A percentile compares a stretch with the other conserved stretches of the same genome.
Conservation (phyloP, 176 grass and related monocot species). For the Eleusine coracana region DNA sequence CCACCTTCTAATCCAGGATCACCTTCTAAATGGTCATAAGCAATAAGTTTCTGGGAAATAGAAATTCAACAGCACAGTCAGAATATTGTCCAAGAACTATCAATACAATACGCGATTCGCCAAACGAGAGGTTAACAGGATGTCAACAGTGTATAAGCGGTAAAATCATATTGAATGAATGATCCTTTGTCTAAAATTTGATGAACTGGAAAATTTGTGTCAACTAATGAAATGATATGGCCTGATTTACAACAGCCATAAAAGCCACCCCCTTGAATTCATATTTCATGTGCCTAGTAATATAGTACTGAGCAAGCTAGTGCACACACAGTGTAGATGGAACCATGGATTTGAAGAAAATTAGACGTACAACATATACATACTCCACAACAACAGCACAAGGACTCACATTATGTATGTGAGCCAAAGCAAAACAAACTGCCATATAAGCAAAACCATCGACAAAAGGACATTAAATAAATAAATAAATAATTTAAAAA, state of each 20-base stretch:
- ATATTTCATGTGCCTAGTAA: constrained; percentile 2
- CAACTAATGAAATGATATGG: constrained; percentile 28
- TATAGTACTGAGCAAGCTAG: constrained; percentile 21
- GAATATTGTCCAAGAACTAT: constrained; percentile 27
- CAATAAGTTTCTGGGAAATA: constrained; percentile 93
- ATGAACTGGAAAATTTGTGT: neutral
- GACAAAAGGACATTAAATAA: neutral
- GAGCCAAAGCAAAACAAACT: constrained; percentile 2
- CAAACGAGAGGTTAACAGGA: constrained; percentile 33
- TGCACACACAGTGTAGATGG: neutral
- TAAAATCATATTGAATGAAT: constrained; percentile 5
- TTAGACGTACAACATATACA: neutral
- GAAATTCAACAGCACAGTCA: constrained; percentile 49
- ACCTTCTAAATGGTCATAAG: constrained; percentile 99
- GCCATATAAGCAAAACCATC: constrained; percentile 19
- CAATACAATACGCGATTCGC: constrained; percentile 13
- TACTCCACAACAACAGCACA: neutral
- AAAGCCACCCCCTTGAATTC: constrained; percentile 17
- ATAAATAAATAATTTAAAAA: neutral
- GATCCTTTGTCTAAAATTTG: constrained; percentile 18
- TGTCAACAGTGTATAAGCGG: constrained; percentile 20
- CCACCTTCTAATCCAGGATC: constrained; percentile 95
- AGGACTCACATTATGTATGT: constrained; percentile 22
- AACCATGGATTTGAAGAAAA: constrained; percentile 9
- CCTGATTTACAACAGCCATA: constrained; percentile 11